phyloP scores from a whole-genome alignment of 2,329 filamentous ascomycete species.

The Coleophoma crateriformis region DNA sequence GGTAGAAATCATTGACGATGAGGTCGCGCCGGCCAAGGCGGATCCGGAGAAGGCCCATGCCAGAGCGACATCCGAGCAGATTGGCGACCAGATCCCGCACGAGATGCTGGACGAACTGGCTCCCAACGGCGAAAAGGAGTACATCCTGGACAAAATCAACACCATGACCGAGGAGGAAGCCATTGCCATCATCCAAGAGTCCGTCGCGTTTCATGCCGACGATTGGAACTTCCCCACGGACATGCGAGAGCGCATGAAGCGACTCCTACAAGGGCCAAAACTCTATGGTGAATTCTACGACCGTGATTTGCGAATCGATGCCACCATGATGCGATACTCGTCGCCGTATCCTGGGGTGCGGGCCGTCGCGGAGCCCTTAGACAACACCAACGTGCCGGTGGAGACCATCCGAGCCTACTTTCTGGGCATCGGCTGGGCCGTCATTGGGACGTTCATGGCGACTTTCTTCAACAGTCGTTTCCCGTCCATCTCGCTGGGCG shows the following conservation, averaged over 20 bases:
- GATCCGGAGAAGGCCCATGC: conserved; percentile 26
- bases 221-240: conserved; percentile 39
- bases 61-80: conserved; percentile 3
- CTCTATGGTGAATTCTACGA: conserved; percentile 35
- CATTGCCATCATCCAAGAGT: conserved; percentile 31
- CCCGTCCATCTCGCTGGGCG: conserved; percentile 26
- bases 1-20: conserved; percentile 8
- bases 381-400: conserved; percentile 29
- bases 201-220: conserved; percentile 33
- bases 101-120: conserved; percentile 34
- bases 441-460: conserved; percentile 33
- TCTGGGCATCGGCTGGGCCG: conserved; percentile 32
- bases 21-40: conserved; percentile 1
- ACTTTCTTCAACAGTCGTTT: conserved; percentile 36
- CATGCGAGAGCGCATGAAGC: conserved; percentile 35
- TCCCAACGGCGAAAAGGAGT: conserved; percentile 36
- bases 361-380: conserved; percentile 31
- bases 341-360: conserved; percentile 37
- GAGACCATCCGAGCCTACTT: conserved; percentile 38
- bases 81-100: conserved; percentile 32
- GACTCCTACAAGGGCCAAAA: conserved; percentile 32
- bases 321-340: conserved; percentile 29
- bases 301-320: conserved; percentile 34
- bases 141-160: conserved; percentile 35
- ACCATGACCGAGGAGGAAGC: conserved; percentile 37